Evolutionary conservation across 1,139 yeast species (phyloP).

Genomic region (Wickerhamomyces sp.): DNA sequence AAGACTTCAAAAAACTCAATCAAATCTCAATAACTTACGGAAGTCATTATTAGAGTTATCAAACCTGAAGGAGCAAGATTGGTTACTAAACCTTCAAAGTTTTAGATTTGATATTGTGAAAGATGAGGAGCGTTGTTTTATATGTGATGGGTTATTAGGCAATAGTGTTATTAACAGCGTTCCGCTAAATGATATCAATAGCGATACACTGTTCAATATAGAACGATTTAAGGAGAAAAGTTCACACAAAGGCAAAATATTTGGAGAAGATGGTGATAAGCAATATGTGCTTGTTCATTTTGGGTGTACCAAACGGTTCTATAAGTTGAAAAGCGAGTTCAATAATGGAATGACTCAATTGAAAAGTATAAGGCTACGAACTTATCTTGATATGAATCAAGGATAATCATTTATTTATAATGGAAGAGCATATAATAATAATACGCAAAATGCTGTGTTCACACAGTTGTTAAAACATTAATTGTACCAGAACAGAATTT

Average conservation of each 20-base stretch:
- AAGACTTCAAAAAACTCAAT: conserved; percentile 30
- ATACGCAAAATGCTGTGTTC: no score
- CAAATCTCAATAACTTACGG: conserved; percentile 23
- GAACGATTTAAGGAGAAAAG: not conserved
- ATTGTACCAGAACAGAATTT: conserved; percentile 86
- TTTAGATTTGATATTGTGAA: conserved; percentile 5
- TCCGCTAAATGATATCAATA: conserved; percentile 31
- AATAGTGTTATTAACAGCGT: conserved; percentile 55
- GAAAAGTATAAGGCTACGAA: conserved; percentile 14
- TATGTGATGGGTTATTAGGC: conserved; percentile 61
- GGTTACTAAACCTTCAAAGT: conserved; percentile 26
- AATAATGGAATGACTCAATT: conserved; percentile 4
- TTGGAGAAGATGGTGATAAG: conserved; percentile 4
- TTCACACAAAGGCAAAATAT: conserved; percentile 11
- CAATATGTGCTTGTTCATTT: conserved; percentile 51
- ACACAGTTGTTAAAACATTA: conserved; percentile 43
- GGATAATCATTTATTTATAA: conserved; percentile 20
- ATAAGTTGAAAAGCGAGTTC: not conserved
- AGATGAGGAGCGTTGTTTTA: conserved; percentile 37
- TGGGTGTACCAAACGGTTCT: conserved; percentile 44
- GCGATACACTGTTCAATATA: not conserved
- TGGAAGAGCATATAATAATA: no score
- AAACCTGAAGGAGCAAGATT: conserved; percentile 31
- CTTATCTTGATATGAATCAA: conserved; percentile 17
- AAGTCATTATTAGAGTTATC: conserved; percentile 36